Evolutionary conservation across 108 stramenopile species (phyloP).

Genomic region (Parmales sp.): DNA sequence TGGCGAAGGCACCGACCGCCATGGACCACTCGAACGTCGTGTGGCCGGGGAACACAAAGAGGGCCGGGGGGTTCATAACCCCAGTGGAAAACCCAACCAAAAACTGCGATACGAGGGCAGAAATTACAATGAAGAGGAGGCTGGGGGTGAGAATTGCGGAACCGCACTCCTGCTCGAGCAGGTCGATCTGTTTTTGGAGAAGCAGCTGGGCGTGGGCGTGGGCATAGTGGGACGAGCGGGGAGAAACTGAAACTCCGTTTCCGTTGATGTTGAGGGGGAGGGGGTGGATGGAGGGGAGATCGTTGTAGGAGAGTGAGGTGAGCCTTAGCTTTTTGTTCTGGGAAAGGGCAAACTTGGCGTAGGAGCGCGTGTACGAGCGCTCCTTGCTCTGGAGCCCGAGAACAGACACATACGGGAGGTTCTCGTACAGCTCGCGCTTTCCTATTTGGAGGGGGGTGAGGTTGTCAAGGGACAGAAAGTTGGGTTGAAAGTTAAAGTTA

Average conservation of each 20-base stretch:
- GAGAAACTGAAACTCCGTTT: too few species aligned
- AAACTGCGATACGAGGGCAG: slow-evolving; percentile 29
- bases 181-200: too few species aligned
- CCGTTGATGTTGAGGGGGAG: too few species aligned
- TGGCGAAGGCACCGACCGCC: slow-evolving; percentile 65
- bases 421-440: slow-evolving; percentile 64
- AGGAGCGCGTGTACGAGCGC: slow-evolving; percentile 47
- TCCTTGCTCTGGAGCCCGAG: slow-evolving; percentile 65
- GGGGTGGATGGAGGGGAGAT: too few species aligned
- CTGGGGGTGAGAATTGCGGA: not conserved
- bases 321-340: too few species aligned
- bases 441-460: slow-evolving; percentile 63
- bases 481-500: too few species aligned
- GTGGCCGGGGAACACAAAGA: slow-evolving; percentile 70
- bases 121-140: not conserved
- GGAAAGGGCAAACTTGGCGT: slow-evolving; percentile 51
- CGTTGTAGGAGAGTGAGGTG: too few species aligned
- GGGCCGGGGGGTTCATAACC: slow-evolving; percentile 75
- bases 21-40: slow-evolving; percentile 58
- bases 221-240: not conserved
- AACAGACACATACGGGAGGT: slow-evolving; percentile 66
- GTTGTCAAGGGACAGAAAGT: not conserved
- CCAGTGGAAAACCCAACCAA: slow-evolving; percentile 68
- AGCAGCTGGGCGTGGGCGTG: not conserved
- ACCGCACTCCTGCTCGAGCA: too few species aligned